phyloP scores from a whole-genome alignment of 139 green algal genomes.

The Mychonastes homosphaera region DNA sequence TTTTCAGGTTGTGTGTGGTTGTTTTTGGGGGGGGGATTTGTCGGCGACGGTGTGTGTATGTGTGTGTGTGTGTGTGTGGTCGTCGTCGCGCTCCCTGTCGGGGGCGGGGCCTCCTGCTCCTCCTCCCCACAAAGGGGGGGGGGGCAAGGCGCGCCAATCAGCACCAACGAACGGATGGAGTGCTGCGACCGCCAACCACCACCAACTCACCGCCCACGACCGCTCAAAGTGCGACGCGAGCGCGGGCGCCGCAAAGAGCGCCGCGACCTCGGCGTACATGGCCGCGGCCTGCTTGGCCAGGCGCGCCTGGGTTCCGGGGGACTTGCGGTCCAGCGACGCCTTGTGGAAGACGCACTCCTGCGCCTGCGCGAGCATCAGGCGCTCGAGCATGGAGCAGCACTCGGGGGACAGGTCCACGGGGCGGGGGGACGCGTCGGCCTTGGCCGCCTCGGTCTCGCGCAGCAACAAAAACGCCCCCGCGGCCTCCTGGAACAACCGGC shows the following conservation, averaged over 20 bases:
- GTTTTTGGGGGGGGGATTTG: no score
- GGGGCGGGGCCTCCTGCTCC: no score
- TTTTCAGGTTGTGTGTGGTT: no score
- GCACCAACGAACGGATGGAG: no score
- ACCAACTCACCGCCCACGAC: conserved; percentile 18
- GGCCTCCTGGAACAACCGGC: conserved; percentile 46
- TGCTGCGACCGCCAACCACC: no score
- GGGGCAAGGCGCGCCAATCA: no score
- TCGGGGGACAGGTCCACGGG: conserved; percentile 70
- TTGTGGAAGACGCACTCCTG: conserved; percentile 90
- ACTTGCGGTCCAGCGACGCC: conserved; percentile 65
- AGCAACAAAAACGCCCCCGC: conserved; percentile 66
- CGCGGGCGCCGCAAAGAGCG: conserved; percentile 28
- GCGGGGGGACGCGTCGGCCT: conserved; percentile 48
- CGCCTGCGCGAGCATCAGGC: conserved; percentile 87
- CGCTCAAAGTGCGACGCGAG: conserved; percentile 68
- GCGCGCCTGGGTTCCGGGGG: conserved; percentile 42
- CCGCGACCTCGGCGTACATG: conserved; percentile 61
- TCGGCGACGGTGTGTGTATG: no score
- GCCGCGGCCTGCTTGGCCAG: conserved; percentile 62
- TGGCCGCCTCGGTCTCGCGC: conserved; percentile 49
- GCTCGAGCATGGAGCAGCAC: conserved; percentile 73
- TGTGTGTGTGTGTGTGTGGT: no score
- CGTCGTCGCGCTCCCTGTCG: no score
- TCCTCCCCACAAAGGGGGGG: no score